Conservation (phyloP, 2,329 filamentous ascomycete genomes). For the Lachnellula willkommii region DNA sequence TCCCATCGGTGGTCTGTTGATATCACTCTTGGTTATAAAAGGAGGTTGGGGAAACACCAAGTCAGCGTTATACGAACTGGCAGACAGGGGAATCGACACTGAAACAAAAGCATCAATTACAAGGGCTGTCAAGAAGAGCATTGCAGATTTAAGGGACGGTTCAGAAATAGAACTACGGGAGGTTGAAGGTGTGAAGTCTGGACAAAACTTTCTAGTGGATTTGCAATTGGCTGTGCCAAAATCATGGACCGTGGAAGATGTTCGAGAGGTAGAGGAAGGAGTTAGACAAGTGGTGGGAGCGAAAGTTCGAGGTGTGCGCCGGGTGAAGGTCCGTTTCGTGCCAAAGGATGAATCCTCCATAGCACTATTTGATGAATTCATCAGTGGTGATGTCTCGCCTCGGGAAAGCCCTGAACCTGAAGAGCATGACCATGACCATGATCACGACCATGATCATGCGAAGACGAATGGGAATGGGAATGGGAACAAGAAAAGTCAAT, state of each 20-base stretch:
- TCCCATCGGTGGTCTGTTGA: slow-evolving; percentile 85
- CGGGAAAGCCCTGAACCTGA: slow-evolving; percentile 57
- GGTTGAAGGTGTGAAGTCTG: slow-evolving; percentile 87
- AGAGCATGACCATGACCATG: slow-evolving; percentile 43
- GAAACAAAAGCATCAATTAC: slow-evolving; percentile 72
- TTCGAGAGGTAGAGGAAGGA: slow-evolving; percentile 63
- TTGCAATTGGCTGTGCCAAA: slow-evolving; percentile 77
- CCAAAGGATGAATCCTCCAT: slow-evolving; percentile 54
- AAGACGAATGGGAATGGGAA: slow-evolving; percentile 32
- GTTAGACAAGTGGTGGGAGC: slow-evolving; percentile 68
- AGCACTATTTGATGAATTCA: slow-evolving; percentile 73
- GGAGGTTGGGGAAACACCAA: slow-evolving; percentile 84
- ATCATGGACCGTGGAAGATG: slow-evolving; percentile 68
- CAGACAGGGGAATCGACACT: slow-evolving; percentile 82
- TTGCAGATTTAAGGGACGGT: slow-evolving; percentile 49
- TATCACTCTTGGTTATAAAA: slow-evolving; percentile 88
- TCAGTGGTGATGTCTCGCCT: slow-evolving; percentile 56
- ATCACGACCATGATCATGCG: slow-evolving; percentile 31
- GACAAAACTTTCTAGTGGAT: slow-evolving; percentile 93
- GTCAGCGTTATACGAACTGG: slow-evolving; percentile 76
- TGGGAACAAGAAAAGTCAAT: slow-evolving; percentile 26
- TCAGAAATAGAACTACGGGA: slow-evolving; percentile 65
- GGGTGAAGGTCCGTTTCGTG: slow-evolving; percentile 79
- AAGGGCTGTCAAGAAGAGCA: slow-evolving; percentile 56
- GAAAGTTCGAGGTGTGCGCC: slow-evolving; percentile 77